Conservation (phyloP, 1,139 yeast genomes). For the Pneumocystis carinii region DNA sequence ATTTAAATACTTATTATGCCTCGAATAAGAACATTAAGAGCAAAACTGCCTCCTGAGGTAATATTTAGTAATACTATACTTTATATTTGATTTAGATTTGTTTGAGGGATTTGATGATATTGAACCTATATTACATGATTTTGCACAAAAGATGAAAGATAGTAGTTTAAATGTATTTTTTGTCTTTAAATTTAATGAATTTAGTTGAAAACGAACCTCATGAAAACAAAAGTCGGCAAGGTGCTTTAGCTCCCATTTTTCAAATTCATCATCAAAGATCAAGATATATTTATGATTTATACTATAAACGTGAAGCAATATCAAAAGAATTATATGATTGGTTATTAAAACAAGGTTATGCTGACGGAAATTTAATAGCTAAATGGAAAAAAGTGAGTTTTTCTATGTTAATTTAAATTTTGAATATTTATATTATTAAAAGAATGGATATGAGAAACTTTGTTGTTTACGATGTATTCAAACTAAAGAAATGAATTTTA, state of each 20-base stretch:
- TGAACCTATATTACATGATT: conserved; percentile 54
- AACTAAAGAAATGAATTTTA: conserved; percentile 24
- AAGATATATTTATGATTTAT: conserved; percentile 59
- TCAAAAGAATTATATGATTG: conserved; percentile 60
- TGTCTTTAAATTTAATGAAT: not conserved
- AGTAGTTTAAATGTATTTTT: conserved; percentile 25
- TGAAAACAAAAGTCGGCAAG: conserved; percentile 30
- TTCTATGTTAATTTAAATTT: not conserved
- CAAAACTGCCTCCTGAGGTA: conserved; percentile 20
- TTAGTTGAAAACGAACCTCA: conserved; percentile 13
- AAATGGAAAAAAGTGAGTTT: conserved; percentile 63
- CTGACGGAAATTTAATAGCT: conserved; percentile 59
- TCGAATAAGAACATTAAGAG: conserved; percentile 30
- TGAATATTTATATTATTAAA: conserved; percentile 2
- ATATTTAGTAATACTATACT: not conserved
- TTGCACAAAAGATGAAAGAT: conserved; percentile 44
- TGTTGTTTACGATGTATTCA: conserved; percentile 76
- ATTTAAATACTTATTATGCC: conserved; percentile 25
- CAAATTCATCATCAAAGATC: conserved; percentile 62
- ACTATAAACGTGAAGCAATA: conserved; percentile 55
- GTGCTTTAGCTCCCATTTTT: conserved; percentile 58
- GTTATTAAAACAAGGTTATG: conserved; percentile 52
- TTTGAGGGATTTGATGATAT: conserved; percentile 60
- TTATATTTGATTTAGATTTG: conserved; percentile 30
- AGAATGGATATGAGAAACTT: conserved; percentile 60